These are phyloP conservation scores for Calocybe gangraenosa DNA, from an alignment of 768 basidiomycete genomes.

Conservation along the genomic window DNA sequence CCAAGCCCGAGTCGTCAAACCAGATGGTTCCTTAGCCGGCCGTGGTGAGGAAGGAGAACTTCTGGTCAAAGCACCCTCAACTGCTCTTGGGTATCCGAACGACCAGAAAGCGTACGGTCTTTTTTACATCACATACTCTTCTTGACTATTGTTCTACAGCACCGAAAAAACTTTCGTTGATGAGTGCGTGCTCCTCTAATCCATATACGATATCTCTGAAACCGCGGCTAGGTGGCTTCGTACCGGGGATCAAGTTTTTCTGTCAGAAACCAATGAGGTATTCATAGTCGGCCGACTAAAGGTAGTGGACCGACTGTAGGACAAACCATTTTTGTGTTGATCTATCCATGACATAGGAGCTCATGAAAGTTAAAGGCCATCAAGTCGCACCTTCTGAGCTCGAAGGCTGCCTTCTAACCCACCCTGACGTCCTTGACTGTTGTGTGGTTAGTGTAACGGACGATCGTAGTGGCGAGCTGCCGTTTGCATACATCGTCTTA, in stretches of 20 bases:
- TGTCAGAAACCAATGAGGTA: slow-evolving; percentile 47
- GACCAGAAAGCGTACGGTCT: slow-evolving; percentile 47
- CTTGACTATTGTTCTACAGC: slow-evolving; percentile 26
- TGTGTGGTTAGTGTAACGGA: slow-evolving; percentile 62
- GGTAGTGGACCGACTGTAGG: slow-evolving; percentile 23
- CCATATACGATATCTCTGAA: not conserved
- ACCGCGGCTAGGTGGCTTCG: slow-evolving; percentile 48
- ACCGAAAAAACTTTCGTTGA: slow-evolving; percentile 56
- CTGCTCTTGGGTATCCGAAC: slow-evolving; percentile 39
- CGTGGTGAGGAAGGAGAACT: slow-evolving; percentile 48
- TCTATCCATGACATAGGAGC: slow-evolving; percentile 36
- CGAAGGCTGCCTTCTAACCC: slow-evolving; percentile 44
- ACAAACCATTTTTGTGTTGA: not conserved
- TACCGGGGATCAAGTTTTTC: slow-evolving; percentile 57
- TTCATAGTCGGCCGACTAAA: slow-evolving; percentile 60
- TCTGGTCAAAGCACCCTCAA: slow-evolving; percentile 39
- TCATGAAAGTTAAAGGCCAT: slow-evolving; percentile 63
- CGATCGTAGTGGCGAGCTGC: slow-evolving; percentile 60
- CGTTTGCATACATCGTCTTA: slow-evolving; percentile 59
- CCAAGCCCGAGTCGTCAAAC: slow-evolving; percentile 37
- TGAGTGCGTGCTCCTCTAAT: slow-evolving; percentile 32
- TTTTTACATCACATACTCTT: not conserved
- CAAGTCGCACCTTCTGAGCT: slow-evolving; percentile 55
- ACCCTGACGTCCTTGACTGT: slow-evolving; percentile 53
- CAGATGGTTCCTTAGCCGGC: slow-evolving; percentile 38